A percentile compares a stretch with the other conserved stretches of the same genome.
phyloP scores from a whole-genome alignment of 192 early-diverging fungal genomes.

The Coemansia aciculifera region DNA sequence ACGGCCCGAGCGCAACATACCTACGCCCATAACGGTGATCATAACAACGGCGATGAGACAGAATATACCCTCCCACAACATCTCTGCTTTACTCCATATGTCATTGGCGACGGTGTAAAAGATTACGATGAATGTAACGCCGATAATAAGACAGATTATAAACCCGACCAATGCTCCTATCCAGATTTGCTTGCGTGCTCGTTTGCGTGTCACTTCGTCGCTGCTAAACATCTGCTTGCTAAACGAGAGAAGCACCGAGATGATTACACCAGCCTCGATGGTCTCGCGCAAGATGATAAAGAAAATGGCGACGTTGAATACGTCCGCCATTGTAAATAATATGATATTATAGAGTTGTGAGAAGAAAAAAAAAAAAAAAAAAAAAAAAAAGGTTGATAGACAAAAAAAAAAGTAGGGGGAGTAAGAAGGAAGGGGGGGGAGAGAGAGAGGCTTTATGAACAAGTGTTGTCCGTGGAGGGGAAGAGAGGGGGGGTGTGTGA shows the following conservation, averaged over 20 bases:
- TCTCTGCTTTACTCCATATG: constrained; percentile 65
- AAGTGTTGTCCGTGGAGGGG: not conserved
- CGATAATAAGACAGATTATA: constrained; percentile 67
- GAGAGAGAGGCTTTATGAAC: not conserved
- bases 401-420: not conserved
- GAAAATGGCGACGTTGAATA: constrained; percentile 71
- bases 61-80: constrained; percentile 85
- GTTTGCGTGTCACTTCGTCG: constrained; percentile 52
- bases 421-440: not conserved
- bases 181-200: constrained; percentile 71
- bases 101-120: constrained; percentile 64
- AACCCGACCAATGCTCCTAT: constrained; percentile 71
- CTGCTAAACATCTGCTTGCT: constrained; percentile 63
- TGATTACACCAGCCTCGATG: constrained; percentile 82
- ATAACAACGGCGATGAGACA: constrained; percentile 73
- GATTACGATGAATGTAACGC: constrained; percentile 73
- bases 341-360: not conserved
- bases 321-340: constrained; percentile 42
- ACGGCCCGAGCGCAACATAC: constrained; percentile 72
- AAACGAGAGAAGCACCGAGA: constrained; percentile 84
- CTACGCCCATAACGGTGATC: constrained; percentile 79
- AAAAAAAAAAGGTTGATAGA: not conserved
- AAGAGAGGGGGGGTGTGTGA: not conserved
- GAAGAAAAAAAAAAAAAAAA: not conserved
- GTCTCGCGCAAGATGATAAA: constrained; percentile 82